phyloP scores from a whole-genome alignment of 768 basidiomycete genomes.

The Phaffia australis region DNA sequence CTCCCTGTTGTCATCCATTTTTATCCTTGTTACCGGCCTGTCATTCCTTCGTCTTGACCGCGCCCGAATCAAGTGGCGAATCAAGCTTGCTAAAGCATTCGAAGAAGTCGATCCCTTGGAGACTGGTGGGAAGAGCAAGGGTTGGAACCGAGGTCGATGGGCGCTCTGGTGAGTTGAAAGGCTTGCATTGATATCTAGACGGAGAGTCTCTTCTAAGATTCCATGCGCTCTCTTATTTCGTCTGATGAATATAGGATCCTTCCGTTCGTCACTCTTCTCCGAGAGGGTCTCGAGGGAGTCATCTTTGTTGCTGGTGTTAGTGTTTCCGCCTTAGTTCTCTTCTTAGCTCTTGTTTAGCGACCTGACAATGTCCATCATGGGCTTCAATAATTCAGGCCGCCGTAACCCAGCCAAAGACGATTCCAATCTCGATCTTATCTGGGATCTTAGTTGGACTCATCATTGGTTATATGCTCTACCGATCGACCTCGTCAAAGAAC shows the following conservation, averaged over 20 bases:
- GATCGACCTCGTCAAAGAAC: constrained; percentile 19
- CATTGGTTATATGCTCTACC: constrained; percentile 16
- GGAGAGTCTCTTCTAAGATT: no score
- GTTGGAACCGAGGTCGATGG: constrained; percentile 14
- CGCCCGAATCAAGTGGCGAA: constrained; percentile 23
- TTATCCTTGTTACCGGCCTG: constrained; percentile 25
- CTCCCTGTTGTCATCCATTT: constrained; percentile 10
- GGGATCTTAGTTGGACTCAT: constrained; percentile 16
- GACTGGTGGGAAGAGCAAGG: constrained; percentile 1
- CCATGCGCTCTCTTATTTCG: no score
- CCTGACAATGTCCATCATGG: neutral
- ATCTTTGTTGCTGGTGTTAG: constrained; percentile 22
- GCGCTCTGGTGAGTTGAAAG: constrained; percentile 6
- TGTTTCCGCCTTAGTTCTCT: neutral
- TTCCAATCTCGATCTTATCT: constrained; percentile 17
- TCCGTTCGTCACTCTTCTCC: constrained; percentile 23
- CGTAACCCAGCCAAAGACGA: constrained; percentile 10
- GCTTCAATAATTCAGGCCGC: neutral
- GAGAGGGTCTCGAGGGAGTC: constrained; percentile 26
- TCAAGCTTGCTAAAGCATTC: constrained; percentile 21
- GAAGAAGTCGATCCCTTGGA: neutral
- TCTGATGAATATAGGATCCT: neutral
- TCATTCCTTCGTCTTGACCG: constrained; percentile 22
- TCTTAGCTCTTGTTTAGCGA: neutral
- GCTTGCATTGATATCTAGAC: neutral